Base-by-base conservation (phyloP, 192 early-diverging fungal species). In the Endogone sp. region DNA sequence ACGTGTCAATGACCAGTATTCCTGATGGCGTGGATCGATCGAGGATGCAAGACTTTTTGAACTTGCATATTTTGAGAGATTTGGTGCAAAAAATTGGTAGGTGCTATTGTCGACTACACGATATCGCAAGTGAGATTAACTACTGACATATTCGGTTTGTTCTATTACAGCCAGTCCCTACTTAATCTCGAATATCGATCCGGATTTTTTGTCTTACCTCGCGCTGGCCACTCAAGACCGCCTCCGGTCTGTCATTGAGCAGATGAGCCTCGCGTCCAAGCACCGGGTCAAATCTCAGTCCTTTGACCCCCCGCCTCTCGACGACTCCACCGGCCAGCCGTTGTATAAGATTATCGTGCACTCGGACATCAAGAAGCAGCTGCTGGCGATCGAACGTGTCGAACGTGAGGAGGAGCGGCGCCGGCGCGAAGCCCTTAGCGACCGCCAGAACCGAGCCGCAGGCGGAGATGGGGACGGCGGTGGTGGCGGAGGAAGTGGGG, bases 141-240 rank as follows among this genome's bases (percentile, higher is more conserved):
- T n/a, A n/a, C n/a, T n/a, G n/a, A 32, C 28, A 21, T 56, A 3
- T 65, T 64, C n/a, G n/a, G n/a, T n/a, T n/a, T n/a, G n/a, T n/a
- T n/a, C n/a, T 29, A 10, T 24, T 26, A 54, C 68, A 83, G 82
- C 82, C 1, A 65, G 60, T 22, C 66, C 64, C 3, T 71, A 79
- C 11, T 66, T 67, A 22, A 54, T 84, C 29, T 29, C 70, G 26
- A 71, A 76, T 2, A 84, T 93, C 11, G 81, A 89, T 0, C 76
- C 82, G 2, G 90, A 93, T 56, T 84, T 85, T 0, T 65, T 86
- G 4, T 73, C 83, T 0, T 90, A 89, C 58, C 49, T 93, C 49
- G 84, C 91, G 4, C 79, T 90, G 31, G 91, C 92, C 2, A 67
- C 87, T 49, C 90, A 92, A 69, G 85, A 90, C 23, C 78, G 91